Conservation (phyloP, 805 yeast genomes). For the Candida andamanensis region DNA sequence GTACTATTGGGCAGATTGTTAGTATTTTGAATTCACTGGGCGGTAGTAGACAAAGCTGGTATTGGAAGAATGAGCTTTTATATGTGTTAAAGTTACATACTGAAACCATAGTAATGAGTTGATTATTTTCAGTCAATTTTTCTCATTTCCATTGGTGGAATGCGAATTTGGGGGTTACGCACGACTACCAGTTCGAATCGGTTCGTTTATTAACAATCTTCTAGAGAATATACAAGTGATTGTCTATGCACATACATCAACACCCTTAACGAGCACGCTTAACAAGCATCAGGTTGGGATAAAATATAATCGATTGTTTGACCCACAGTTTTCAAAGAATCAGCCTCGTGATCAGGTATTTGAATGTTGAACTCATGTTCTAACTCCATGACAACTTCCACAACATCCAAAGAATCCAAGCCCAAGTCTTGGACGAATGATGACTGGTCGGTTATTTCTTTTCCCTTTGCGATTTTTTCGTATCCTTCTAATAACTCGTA, state of each 20-base stretch:
- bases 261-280: background rate
- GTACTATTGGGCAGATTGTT: conserved; percentile 41
- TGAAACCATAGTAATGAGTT: conserved; percentile 20
- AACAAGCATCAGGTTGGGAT: conserved; percentile 35
- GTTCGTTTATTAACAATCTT: background rate
- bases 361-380: conserved; percentile 46
- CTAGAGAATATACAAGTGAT: conserved; percentile 1
- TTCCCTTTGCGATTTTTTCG: conserved; percentile 44
- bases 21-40: too few relatives aligned
- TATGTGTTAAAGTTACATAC: conserved; percentile 14
- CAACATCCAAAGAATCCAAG: conserved; percentile 44
- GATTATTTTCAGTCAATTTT: conserved; percentile 6
- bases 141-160: conserved; percentile 13
- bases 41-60: too few relatives aligned
- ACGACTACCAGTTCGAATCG: too few relatives aligned
- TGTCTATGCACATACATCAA: conserved; percentile 1
- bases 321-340: conserved; percentile 41
- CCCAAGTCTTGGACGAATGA: conserved; percentile 39
- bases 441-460: conserved; percentile 33
- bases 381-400: conserved; percentile 43
- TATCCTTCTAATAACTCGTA: conserved; percentile 61
- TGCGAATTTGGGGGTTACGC: too few relatives aligned
- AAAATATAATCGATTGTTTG: conserved; percentile 40
- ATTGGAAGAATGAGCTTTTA: too few relatives aligned
- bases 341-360: conserved; percentile 45